These are phyloP conservation scores for Cercospora brassicicola DNA, from an alignment of 2,329 filamentous ascomycete species.

Conservation along the genomic window DNA sequence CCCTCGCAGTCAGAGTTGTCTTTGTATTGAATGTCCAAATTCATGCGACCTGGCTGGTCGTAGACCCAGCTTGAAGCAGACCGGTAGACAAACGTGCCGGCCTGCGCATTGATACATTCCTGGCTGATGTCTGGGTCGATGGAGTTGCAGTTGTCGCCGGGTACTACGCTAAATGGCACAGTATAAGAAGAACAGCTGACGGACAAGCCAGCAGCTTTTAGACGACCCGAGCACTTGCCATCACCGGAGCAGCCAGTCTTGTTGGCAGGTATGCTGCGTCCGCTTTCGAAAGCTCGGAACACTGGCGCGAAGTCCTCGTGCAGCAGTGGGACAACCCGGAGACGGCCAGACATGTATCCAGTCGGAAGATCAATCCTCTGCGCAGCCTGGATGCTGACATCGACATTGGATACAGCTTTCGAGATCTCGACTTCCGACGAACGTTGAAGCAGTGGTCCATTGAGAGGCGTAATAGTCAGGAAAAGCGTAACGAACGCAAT, in stretches of 20 bases:
- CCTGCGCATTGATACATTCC: neutral
- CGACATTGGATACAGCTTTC: neutral
- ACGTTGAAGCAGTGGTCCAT: neutral
- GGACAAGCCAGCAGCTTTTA: neutral
- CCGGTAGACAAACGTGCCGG: neutral
- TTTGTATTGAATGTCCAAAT: neutral
- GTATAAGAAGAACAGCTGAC: neutral
- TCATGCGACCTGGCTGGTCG: neutral
- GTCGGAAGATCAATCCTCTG: neutral
- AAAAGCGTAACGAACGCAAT: neutral
- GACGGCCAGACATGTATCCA: neutral
- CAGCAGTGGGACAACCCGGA: neutral
- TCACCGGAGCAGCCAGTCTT: neutral
- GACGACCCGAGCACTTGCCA: neutral
- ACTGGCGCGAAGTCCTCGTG: neutral
- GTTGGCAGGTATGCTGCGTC: neutral
- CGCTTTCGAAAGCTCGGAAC: neutral
- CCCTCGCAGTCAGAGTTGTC: neutral
- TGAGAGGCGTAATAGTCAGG: neutral
- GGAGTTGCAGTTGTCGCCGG: neutral
- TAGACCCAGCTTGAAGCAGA: neutral
- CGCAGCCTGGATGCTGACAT: neutral
- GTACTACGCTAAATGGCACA: neutral
- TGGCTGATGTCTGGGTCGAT: neutral
- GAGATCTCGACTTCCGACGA: neutral